Evolutionary conservation across 805 yeast genomes (phyloP).

Genomic region (Debaryomyces maramus): DNA sequence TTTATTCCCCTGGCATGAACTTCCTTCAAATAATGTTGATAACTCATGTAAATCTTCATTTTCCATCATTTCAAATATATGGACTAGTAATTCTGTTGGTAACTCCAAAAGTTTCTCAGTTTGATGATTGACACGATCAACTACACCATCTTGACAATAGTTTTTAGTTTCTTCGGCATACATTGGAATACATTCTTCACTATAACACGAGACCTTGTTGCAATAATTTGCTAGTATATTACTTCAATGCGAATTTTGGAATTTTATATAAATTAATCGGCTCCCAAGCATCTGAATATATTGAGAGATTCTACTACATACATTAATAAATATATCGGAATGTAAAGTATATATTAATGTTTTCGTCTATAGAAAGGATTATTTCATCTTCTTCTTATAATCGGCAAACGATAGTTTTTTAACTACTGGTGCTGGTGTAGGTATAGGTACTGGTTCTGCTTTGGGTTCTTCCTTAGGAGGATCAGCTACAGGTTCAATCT

Average conservation of each 20-base stretch:
- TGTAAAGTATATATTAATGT: neutral
- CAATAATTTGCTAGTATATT: too few species aligned
- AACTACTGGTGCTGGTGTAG: conserved; percentile 25
- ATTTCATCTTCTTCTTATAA: conserved; percentile 59
- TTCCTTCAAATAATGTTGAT: neutral
- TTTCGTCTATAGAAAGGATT: too few species aligned
- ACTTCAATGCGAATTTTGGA: too few species aligned
- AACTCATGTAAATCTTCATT: neutral
- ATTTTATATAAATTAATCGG: too few species aligned
- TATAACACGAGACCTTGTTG: too few species aligned
- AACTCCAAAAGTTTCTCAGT: neutral
- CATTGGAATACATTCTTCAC: too few species aligned
- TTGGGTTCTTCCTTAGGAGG: conserved; percentile 5
- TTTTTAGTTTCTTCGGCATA: too few species aligned
- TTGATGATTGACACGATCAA: too few species aligned
- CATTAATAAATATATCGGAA: neutral
- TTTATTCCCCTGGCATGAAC: neutral
- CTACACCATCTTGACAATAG: too few species aligned
- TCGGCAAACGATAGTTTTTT: conserved; percentile 72
- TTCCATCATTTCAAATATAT: neutral
- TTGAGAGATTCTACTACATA: neutral
- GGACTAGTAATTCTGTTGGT: neutral
- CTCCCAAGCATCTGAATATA: too few species aligned
- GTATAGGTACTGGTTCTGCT: conserved; percentile 3
- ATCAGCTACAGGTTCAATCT: conserved; percentile 2